Evolutionary conservation across 192 early-diverging fungal species (phyloP).

Genomic region (Podila verticillata): DNA sequence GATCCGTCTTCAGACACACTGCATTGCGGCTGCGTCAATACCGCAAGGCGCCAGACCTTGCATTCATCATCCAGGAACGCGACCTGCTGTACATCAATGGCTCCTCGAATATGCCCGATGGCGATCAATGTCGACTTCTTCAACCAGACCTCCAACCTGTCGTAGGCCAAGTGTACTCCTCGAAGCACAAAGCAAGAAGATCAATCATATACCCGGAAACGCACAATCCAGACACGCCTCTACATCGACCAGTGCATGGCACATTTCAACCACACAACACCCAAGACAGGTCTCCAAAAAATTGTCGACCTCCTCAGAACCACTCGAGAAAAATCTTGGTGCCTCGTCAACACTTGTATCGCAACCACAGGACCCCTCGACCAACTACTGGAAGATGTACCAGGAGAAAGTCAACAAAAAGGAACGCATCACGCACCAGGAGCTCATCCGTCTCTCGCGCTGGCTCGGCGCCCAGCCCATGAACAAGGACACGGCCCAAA

Average conservation of each 20-base stretch:
- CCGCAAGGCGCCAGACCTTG: background rate
- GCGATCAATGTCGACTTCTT: too few relatives aligned
- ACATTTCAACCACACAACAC: conserved; percentile 1
- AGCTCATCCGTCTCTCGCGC: conserved; percentile 18
- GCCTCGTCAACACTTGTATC: conserved; percentile 9
- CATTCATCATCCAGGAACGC: background rate
- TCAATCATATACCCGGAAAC: background rate
- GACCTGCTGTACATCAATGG: background rate
- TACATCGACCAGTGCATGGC: background rate
- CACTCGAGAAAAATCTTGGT: background rate
- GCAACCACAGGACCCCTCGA: conserved; percentile 1
- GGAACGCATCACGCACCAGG: background rate
- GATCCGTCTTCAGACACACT: conserved; percentile 8
- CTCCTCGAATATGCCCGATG: too few relatives aligned
- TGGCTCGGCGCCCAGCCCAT: conserved; percentile 31
- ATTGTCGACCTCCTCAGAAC: background rate
- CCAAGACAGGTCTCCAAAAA: background rate
- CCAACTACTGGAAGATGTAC: conserved; percentile 34
- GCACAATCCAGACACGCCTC: background rate
- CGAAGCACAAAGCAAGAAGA: background rate
- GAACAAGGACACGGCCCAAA: conserved; percentile 6
- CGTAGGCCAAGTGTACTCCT: too few relatives aligned
- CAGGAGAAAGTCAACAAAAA: conserved; percentile 24
- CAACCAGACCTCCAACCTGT: too few relatives aligned
- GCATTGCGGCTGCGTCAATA: background rate